Conservation (phyloP, 2,329 filamentous ascomycete species). For the Pseudogymnoascus sp. region DNA sequence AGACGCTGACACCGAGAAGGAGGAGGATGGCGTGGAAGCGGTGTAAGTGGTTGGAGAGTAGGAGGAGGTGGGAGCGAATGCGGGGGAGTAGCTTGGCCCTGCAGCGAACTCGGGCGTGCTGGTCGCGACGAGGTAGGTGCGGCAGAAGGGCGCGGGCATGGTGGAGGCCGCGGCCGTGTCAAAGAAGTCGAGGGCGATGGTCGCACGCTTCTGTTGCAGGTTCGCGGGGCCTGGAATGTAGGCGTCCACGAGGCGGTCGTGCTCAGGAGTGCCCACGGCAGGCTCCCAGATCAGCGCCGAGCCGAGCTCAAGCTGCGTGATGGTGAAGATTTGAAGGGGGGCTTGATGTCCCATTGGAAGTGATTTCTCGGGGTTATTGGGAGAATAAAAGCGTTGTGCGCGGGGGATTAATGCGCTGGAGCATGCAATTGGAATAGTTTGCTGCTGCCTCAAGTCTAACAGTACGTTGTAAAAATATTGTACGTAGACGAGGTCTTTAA, state of each 20-base stretch:
- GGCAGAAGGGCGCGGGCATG: constrained; percentile 47
- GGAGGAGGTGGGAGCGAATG: constrained; percentile 36
- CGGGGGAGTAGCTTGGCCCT: constrained; percentile 44
- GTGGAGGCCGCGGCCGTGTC: constrained; percentile 51
- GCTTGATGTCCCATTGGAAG: not conserved
- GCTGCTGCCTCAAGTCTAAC: not conserved
- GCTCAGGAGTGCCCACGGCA: constrained; percentile 54
- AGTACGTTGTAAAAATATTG: constrained; percentile 3
- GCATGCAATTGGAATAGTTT: not conserved
- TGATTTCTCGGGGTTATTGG: not conserved
- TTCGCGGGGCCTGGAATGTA: constrained; percentile 48
- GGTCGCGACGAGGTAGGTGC: constrained; percentile 31
- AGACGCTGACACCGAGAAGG: not conserved
- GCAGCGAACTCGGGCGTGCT: constrained; percentile 8
- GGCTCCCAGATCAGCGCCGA: constrained; percentile 58
- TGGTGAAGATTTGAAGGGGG: constrained; percentile 30
- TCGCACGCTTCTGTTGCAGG: constrained; percentile 52
- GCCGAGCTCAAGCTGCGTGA: constrained; percentile 52
- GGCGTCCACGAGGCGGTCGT: constrained; percentile 52
- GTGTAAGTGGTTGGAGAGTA: constrained; percentile 29
- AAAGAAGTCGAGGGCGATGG: constrained; percentile 53
- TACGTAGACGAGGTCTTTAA: not conserved
- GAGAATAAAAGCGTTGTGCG: not conserved
- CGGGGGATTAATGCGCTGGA: not conserved
- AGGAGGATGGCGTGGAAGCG: constrained; percentile 40